Conservation (phyloP, 768 basidiomycete genomes). For the Tulasnella sp. region DNA sequence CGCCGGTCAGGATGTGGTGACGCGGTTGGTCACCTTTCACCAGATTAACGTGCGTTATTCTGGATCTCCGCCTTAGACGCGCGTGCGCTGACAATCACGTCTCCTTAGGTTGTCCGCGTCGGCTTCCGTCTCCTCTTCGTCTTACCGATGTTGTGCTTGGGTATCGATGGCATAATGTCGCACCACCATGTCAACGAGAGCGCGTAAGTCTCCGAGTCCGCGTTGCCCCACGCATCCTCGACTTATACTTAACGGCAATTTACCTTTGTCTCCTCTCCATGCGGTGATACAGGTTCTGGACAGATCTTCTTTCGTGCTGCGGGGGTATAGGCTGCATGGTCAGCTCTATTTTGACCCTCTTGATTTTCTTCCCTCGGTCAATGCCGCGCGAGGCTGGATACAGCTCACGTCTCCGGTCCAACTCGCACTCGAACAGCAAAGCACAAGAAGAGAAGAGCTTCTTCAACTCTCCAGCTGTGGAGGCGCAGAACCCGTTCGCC, state of each 20-base stretch:
- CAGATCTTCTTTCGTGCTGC: slow-evolving; percentile 49
- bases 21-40: slow-evolving; percentile 61
- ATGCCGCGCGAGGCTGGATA: slow-evolving; percentile 40
- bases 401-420: background rate
- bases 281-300: slow-evolving; percentile 35
- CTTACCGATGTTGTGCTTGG: slow-evolving; percentile 50
- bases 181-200: slow-evolving; percentile 17
- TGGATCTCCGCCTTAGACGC: background rate
- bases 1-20: slow-evolving; percentile 60
- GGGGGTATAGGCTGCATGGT: slow-evolving; percentile 48
- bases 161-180: slow-evolving; percentile 47
- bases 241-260: too few relatives aligned
- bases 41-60: slow-evolving; percentile 63
- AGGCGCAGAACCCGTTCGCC: background rate
- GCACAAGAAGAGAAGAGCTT: slow-evolving; percentile 3
- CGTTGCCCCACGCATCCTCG: too few relatives aligned
- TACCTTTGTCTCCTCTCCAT: too few relatives aligned
- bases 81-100: background rate
- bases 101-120: slow-evolving; percentile 48
- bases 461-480: slow-evolving; percentile 6
- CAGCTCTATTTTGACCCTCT: slow-evolving; percentile 62
- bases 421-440: background rate
- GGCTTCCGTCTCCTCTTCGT: slow-evolving; percentile 63
- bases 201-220: slow-evolving; percentile 9
- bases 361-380: slow-evolving; percentile 77